A percentile compares a stretch with the other conserved stretches of the same genome.
These are phyloP conservation scores for Rhodomyrtus psidioides DNA, from an alignment of 441 rosid genomes.

Conservation along the genomic window DNA sequence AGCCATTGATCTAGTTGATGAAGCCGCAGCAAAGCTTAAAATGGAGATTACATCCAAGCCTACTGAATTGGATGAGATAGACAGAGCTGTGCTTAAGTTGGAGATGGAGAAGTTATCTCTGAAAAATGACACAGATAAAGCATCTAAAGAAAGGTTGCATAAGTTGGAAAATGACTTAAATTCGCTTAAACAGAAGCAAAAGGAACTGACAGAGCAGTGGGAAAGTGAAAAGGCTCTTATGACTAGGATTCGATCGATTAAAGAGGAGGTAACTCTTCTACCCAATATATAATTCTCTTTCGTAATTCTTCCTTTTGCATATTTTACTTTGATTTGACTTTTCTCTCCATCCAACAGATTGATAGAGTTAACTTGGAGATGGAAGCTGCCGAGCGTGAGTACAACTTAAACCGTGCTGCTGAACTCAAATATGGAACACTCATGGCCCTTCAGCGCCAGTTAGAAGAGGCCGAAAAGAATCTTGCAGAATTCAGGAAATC, in stretches of 20 bases:
- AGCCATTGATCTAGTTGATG: slow-evolving; percentile 98
- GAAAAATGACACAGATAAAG: slow-evolving; percentile 74
- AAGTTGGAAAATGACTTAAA: slow-evolving; percentile 74
- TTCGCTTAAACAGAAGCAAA: slow-evolving; percentile 63
- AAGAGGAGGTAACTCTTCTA: slow-evolving; percentile 62
- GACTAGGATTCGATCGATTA: slow-evolving; percentile 82
- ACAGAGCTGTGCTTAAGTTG: slow-evolving; percentile 79
- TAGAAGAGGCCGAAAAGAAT: slow-evolving; percentile 79
- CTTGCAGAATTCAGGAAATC: slow-evolving; percentile 77
- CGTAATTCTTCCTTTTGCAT: not conserved
- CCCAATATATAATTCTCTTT: not conserved
- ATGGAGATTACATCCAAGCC: slow-evolving; percentile 99
- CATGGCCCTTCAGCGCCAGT: slow-evolving; percentile 79
- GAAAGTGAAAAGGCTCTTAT: slow-evolving; percentile 95
- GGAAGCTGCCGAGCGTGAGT: slow-evolving; percentile 98
- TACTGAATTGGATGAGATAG: slow-evolving; percentile 92
- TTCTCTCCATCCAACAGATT: slow-evolving; percentile 35
- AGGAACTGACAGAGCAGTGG: slow-evolving; percentile 85
- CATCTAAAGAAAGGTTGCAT: slow-evolving; percentile 78
- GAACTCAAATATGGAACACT: slow-evolving; percentile 94
- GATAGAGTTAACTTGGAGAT: slow-evolving; percentile 94
- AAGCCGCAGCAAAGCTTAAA: slow-evolving; percentile 92
- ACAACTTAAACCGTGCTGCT: slow-evolving; percentile 98
- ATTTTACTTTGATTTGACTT: not conserved
- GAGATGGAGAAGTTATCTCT: slow-evolving; percentile 97